Evolutionary conservation across 306 rosid genomes (phyloP), one percentile per base, ranked within the genome.

Genomic region (Rubus idaeus): DNA sequence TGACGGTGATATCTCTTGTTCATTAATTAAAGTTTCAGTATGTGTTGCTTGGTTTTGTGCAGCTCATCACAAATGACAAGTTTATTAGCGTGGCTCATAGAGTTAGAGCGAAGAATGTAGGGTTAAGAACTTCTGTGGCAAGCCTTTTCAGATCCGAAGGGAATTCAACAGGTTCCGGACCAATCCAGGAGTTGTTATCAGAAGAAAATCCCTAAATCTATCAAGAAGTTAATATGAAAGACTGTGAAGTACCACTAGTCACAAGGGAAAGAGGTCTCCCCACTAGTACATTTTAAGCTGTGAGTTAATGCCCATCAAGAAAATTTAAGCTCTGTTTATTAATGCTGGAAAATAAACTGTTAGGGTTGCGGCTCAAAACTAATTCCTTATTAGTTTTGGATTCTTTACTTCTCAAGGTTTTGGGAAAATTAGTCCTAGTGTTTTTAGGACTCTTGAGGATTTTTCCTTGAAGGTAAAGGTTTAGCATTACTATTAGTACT

Each of bases 281-380:
- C 83, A 30, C 75, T 89, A 35, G 49, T 50, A 11, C 56, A 77
- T 51, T 89, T 89, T 74, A 89, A 49, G 62, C 49, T 89, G 69
- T 68, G 40, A 17, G 17, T 12, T 23, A 23, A 23, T 23, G 26
- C 26, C 85, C 79, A 68, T 30, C 44, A 47, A 47, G 52, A 47
- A 47, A 14, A 12, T 47, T 11, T 47, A 12, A 47, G 17, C 52
- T 47, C 52, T 47, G 52, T 10, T 47, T 0, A 23, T 23, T 23
- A 23, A 23, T 23, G 26, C 1, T 23, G 26, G 26, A 23, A 23
- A 0, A 23, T 23, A 23, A 23, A 23, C 26, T n/a, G n/a, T n/a
- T n/a, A n/a, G n/a, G n/a, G n/a, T n/a, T n/a, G n/a, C n/a, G n/a
- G n/a, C n/a, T n/a, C n/a, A n/a, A n/a, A n/a, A n/a, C n/a, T n/a